Base-by-base conservation (phyloP, 1,139 yeast species). In the Scheffersomyces illinoinensis region DNA sequence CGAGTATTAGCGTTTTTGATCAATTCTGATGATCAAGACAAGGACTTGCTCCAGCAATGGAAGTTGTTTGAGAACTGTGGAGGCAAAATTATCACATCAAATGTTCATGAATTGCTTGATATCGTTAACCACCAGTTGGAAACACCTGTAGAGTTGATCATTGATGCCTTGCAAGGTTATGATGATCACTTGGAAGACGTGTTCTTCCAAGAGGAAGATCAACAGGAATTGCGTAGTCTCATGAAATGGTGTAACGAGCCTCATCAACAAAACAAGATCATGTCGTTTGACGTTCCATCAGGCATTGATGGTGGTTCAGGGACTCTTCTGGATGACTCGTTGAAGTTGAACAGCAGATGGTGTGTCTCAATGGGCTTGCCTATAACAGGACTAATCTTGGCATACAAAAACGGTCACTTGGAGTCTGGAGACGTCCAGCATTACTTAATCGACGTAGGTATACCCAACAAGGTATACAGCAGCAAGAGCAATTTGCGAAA, bases 291-390 rank as follows among this genome's bases (percentile, higher is more conserved):
- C 67, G 85, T 91, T 47, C 96, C 97, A 2, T 84, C 93, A 0
- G 97, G 97, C 7, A 79, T 90, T 52, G 97, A 92, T 68, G 89
- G 96, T 8, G 91, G 96, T 4, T 87, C 96, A 0, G 97, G 97
- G 8, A 81, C 87, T 5, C 68, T 76, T 2, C 71, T 71, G 60
- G 75, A 74, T 50, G 64, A 68, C 3, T 62, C 71, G 20, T 64
- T 80, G 54, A 68, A 68, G 47, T 66, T 79, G 24, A 68, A 68
- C 47, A 75, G 86, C 64, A 77, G 76, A 59, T 85, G 86, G 81
- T 82, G 91, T 56, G 82, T 89, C 12, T 88, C 93, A 48, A 77
- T 89, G 71, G 96, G 96, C 1, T 76, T 92, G 65, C 96, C 97
- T 2, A 74, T 90, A 56, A 82, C 86, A 10, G 91, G 96, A 0